A percentile compares a stretch with the other conserved stretches of the same genome.
Conservation (phyloP, 257 asterid genomes). For the Lycium ferocissimum region DNA sequence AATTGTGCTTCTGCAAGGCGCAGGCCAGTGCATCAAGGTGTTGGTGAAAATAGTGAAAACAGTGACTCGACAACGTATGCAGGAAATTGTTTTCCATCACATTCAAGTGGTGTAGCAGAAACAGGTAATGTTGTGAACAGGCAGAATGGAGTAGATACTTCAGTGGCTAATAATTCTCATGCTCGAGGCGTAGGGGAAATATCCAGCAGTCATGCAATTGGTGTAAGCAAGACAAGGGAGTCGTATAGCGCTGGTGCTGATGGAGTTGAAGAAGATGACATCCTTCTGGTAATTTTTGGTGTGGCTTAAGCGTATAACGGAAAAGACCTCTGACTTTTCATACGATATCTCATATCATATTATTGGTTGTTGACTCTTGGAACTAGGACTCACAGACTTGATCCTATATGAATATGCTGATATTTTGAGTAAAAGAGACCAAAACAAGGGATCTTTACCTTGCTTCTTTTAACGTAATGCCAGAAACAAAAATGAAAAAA, state of each 20-base stretch:
- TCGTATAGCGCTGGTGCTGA: conserved; percentile 38
- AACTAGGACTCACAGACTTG: background rate
- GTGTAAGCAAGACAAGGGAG: conserved; percentile 41
- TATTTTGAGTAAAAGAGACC: background rate
- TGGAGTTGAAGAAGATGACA: conserved; percentile 71
- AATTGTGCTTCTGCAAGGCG: conserved; percentile 43
- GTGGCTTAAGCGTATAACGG: conserved; percentile 29
- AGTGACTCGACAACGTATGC: conserved; percentile 42
- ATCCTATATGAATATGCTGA: conserved; percentile 19
- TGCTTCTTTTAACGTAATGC: conserved; percentile 15
- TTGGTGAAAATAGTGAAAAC: conserved; percentile 37
- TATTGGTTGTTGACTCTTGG: conserved; percentile 16
- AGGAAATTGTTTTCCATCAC: conserved; percentile 44
- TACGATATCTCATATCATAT: conserved; percentile 18
- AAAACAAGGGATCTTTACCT: conserved; percentile 9
- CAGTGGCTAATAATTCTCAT: conserved; percentile 37
- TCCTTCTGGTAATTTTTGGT: conserved; percentile 71
- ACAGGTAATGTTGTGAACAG: conserved; percentile 42
- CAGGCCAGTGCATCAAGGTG: conserved; percentile 45
- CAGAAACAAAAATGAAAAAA: background rate
- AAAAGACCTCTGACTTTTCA: conserved; percentile 13
- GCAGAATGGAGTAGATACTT: conserved; percentile 43
- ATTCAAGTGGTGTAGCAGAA: conserved; percentile 49
- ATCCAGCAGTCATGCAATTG: conserved; percentile 45
- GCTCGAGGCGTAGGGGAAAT: conserved; percentile 40